Evolutionary conservation across 2,329 filamentous ascomycete genomes (phyloP).

Genomic region (Thielaviopsis punctulata): DNA sequence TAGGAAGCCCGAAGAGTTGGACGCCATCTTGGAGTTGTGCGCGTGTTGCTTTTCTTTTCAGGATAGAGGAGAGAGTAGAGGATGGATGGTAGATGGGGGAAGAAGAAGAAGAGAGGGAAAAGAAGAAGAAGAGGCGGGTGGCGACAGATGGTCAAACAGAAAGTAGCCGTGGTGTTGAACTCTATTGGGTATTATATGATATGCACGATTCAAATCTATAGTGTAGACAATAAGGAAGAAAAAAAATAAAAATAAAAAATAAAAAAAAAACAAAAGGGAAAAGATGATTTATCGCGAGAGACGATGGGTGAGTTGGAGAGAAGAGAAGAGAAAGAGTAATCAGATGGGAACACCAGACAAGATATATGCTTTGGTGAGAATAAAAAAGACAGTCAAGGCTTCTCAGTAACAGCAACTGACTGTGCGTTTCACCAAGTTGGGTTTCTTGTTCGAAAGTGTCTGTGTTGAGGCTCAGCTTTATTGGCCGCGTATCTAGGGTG

Average conservation of each 20-base stretch:
- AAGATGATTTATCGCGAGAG: background rate
- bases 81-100: background rate
- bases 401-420: background rate
- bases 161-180: no score
- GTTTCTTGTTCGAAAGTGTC: background rate
- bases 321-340: background rate
- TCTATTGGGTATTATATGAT: no score
- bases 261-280: background rate
- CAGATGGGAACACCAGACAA: background rate
- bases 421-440: background rate
- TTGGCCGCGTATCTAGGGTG: no score
- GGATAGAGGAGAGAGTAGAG: no score
- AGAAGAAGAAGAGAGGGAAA: background rate
- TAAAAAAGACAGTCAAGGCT: background rate
- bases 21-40: background rate
- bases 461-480: background rate
- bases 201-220: no score
- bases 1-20: conserved; percentile 1
- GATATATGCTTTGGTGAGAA: background rate
- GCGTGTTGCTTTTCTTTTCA: no score
- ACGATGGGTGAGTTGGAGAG: no score
- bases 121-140: background rate
- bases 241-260: background rate
- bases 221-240: no score
- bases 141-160: background rate